phyloP scores from a whole-genome alignment of 1,139 yeast genomes.

The Geotrichum reessii region DNA sequence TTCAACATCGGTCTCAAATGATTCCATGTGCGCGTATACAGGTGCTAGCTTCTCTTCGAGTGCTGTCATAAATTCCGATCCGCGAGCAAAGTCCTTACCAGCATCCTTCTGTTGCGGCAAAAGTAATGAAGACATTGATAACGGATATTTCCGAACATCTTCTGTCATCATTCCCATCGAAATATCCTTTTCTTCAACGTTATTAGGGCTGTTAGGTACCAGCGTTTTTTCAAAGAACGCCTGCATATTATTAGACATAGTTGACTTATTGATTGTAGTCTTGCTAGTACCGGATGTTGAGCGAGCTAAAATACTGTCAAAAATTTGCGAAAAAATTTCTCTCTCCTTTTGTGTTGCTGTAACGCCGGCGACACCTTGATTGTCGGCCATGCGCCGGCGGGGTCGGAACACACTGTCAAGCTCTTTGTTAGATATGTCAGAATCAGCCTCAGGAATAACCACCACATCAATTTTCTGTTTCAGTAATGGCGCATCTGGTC shows the following conservation, averaged over 20 bases:
- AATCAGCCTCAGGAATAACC: not conserved
- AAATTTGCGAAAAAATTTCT: conserved; percentile 25
- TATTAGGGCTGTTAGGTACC: conserved; percentile 4
- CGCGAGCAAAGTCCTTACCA: conserved; percentile 2
- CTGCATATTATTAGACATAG: conserved; percentile 21
- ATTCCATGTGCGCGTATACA: conserved; percentile 27
- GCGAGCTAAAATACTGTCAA: conserved; percentile 26
- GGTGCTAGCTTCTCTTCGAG: conserved; percentile 22
- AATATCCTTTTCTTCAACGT: conserved; percentile 16
- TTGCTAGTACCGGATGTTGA: conserved; percentile 1
- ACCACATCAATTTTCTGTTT: not conserved
- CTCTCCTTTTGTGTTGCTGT: conserved; percentile 27
- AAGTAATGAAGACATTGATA: conserved; percentile 23
- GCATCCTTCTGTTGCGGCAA: conserved; percentile 11
- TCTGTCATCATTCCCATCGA: conserved; percentile 23
- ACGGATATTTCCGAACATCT: conserved; percentile 24
- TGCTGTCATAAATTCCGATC: conserved; percentile 9
- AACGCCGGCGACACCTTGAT: conserved; percentile 11
- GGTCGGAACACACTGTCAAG: conserved; percentile 13
- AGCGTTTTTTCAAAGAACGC: conserved; percentile 25
- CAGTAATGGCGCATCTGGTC: not conserved
- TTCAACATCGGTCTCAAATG: conserved; percentile 28
- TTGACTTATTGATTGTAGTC: conserved; percentile 7
- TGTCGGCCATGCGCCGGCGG: conserved; percentile 7
- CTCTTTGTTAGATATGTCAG: not conserved